A percentile compares a stretch with the other conserved stretches of the same genome.
These are phyloP conservation scores for Mortierella sp. DNA, from an alignment of 371 early-diverging fungal genomes.

Conservation along the genomic window DNA sequence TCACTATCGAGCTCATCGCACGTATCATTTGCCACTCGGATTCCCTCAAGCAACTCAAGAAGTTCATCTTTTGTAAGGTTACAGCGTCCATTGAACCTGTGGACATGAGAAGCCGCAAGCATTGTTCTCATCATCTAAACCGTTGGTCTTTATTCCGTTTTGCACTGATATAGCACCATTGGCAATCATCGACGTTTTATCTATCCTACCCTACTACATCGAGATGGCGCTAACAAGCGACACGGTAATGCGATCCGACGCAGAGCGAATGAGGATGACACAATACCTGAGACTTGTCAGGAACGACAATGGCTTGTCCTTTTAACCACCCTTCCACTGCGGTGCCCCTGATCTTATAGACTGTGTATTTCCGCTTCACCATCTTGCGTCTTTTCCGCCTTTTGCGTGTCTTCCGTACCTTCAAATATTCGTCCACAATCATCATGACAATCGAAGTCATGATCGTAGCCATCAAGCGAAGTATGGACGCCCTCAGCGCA, in stretches of 20 bases:
- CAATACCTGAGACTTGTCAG: neutral
- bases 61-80: constrained; percentile 58
- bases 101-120: no score
- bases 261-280: no score
- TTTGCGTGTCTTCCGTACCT: constrained; percentile 83
- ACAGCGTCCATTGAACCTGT: neutral
- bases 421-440: constrained; percentile 80
- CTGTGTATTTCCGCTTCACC: constrained; percentile 86
- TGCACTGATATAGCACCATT: constrained; percentile 62
- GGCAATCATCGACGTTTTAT: constrained; percentile 83
- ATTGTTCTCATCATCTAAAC: neutral
- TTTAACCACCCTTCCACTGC: neutral
- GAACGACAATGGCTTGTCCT: neutral
- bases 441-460: constrained; percentile 89
- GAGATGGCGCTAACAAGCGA: constrained; percentile 76
- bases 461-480: constrained; percentile 83
- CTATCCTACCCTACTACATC: constrained; percentile 85
- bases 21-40: constrained; percentile 78
- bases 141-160: neutral
- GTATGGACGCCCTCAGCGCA: constrained; percentile 83
- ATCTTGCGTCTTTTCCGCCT: constrained; percentile 84
- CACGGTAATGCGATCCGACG: constrained; percentile 57
- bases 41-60: constrained; percentile 64
- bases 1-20: constrained; percentile 80
- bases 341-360: constrained; percentile 52